Conservation (phyloP, 2,329 filamentous ascomycete genomes). For the Curvularia sp. region DNA sequence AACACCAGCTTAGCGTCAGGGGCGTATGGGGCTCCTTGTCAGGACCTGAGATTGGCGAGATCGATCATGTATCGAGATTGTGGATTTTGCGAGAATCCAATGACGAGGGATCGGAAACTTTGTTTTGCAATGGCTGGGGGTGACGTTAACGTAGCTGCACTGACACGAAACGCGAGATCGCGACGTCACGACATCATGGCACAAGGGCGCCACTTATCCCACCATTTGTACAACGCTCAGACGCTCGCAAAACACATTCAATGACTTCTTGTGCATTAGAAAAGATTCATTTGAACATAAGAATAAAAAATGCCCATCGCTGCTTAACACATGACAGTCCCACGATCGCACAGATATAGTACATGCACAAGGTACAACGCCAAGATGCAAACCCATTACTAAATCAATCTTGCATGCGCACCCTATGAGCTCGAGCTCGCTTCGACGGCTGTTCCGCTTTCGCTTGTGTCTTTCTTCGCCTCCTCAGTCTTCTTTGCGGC, state of each 20-base stretch:
- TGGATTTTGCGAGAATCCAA: conserved; percentile 23
- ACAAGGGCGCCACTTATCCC: neutral
- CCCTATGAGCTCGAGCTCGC: conserved; percentile 39
- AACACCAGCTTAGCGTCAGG: conserved; percentile 37
- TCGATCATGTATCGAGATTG: conserved; percentile 29
- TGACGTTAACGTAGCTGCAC: conserved; percentile 21
- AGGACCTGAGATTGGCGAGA: conserved; percentile 32
- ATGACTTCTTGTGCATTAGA: neutral
- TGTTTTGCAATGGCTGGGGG: conserved; percentile 23
- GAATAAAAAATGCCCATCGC: neutral
- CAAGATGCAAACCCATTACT: conserved; percentile 11
- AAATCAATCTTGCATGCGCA: neutral
- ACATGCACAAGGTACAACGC: conserved; percentile 17
- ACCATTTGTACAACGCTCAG: neutral
- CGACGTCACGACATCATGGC: conserved; percentile 20
- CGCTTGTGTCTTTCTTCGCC: conserved; percentile 54
- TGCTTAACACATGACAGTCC: neutral
- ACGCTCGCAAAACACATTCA: no score
- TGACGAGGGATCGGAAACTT: conserved; percentile 24
- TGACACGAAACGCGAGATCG: conserved; percentile 32
- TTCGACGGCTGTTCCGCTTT: conserved; percentile 48
- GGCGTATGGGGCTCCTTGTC: conserved; percentile 23
- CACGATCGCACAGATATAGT: conserved; percentile 3
- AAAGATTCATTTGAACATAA: neutral
- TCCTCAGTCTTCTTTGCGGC: conserved; percentile 57